These are phyloP conservation scores for Capsella rubella DNA, from an alignment of 441 rosid genomes.

Conservation along the genomic window DNA sequence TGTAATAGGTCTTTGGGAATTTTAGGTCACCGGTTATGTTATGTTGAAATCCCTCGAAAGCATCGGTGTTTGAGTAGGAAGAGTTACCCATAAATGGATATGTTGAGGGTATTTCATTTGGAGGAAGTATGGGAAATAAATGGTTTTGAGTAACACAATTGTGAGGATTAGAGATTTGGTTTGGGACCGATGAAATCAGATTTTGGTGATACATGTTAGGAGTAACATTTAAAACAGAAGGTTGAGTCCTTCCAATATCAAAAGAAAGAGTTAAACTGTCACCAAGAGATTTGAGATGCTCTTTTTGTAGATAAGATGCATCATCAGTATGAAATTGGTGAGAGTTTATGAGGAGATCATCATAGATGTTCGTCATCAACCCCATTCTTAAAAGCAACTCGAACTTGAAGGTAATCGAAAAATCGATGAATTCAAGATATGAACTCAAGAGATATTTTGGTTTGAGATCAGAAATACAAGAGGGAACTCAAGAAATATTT, in stretches of 20 bases:
- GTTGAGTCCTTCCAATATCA: background rate
- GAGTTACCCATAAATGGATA: background rate
- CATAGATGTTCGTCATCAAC: background rate
- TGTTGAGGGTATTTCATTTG: background rate
- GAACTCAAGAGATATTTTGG: background rate
- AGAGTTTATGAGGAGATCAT: background rate
- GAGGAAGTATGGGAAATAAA: background rate
- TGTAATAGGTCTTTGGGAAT: background rate
- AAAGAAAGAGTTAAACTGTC: background rate
- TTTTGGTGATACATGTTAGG: background rate
- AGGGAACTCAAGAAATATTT: background rate
- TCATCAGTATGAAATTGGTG: background rate
- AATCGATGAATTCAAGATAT: background rate
- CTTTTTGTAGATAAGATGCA: background rate
- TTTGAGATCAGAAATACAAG: background rate
- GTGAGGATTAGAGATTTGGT: background rate
- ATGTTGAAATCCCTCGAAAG: background rate
- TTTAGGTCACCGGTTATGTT: background rate
- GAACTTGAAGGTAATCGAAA: too few species aligned
- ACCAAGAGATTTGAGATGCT: background rate
- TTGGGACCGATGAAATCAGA: background rate
- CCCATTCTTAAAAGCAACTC: too few species aligned
- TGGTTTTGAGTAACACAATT: background rate
- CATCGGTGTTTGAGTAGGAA: background rate
- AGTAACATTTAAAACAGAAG: background rate